Percentiles rank a stretch among this genome's conserved stretches.
Evolutionary conservation across 805 yeast genomes (phyloP).

Genomic region (Yamadazyma tumulicola): DNA sequence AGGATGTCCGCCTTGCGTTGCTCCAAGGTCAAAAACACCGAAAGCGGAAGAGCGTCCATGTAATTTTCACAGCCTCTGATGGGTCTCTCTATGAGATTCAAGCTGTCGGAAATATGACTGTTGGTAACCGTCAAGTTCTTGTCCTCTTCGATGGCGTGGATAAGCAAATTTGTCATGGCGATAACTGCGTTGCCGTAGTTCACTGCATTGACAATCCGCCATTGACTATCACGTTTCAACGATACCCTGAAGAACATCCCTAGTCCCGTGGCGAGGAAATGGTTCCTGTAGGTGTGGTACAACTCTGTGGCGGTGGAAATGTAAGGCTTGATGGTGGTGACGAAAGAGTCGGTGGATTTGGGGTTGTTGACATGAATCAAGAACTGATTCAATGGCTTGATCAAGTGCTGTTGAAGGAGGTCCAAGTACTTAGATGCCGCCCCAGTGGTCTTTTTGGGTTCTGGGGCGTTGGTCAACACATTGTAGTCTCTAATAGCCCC

Average conservation of each 20-base stretch:
- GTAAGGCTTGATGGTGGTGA: slow-evolving; percentile 12
- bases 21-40: slow-evolving; percentile 40
- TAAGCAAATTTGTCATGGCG: slow-evolving; percentile 53
- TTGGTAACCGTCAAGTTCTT: slow-evolving; percentile 50
- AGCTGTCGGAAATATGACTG: slow-evolving; percentile 52
- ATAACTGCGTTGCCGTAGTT: slow-evolving; percentile 61
- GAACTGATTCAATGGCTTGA: slow-evolving; percentile 5
- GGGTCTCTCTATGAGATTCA: slow-evolving; percentile 58
- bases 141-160: slow-evolving; percentile 64
- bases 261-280: slow-evolving; percentile 26
- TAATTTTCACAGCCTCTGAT: slow-evolving; percentile 41
- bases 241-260: slow-evolving; percentile 38
- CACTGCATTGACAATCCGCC: slow-evolving; percentile 56
- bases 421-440: not conserved
- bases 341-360: slow-evolving; percentile 5
- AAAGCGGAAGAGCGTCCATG: slow-evolving; percentile 40
- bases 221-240: slow-evolving; percentile 52
- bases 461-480: slow-evolving; percentile 8
- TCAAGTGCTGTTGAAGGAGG: slow-evolving; percentile 3
- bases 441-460: slow-evolving; percentile 1
- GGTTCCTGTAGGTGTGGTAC: slow-evolving; percentile 16
- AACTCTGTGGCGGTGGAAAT: slow-evolving; percentile 2
- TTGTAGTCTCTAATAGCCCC: slow-evolving; percentile 8
- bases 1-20: slow-evolving; percentile 15
- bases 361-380: slow-evolving; percentile 5